Percentiles rank a stretch among this genome's conserved stretches.
phyloP scores from a whole-genome alignment of 768 basidiomycete species.

The Lentinula sp. region DNA sequence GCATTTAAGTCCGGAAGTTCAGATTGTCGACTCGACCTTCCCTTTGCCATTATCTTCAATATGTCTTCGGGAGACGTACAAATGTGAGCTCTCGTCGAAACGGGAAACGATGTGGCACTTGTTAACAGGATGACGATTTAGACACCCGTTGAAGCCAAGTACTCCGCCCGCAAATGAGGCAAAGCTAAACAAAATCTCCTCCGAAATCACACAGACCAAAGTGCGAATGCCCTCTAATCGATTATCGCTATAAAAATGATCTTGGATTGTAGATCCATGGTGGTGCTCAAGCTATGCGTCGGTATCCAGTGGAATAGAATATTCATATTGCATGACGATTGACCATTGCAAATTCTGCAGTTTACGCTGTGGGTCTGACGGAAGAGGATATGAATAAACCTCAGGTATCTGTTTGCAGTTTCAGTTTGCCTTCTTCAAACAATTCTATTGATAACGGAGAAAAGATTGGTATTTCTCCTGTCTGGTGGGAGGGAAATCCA shows the following conservation, averaged over 20 bases:
- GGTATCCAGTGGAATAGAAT: constrained; percentile 17
- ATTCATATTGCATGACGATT: background rate
- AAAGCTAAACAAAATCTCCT: constrained; percentile 70
- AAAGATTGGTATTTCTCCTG: constrained; percentile 81
- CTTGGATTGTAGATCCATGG: constrained; percentile 42
- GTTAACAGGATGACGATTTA: constrained; percentile 12
- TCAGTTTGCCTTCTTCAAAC: background rate
- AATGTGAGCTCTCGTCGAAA: background rate
- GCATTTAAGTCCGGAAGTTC: background rate
- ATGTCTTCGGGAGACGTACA: constrained; percentile 8
- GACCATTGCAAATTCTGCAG: constrained; percentile 23
- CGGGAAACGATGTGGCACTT: background rate
- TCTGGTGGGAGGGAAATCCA: constrained; percentile 94
- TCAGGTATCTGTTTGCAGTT: constrained; percentile 40
- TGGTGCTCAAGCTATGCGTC: constrained; percentile 84
- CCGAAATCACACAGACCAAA: constrained; percentile 73
- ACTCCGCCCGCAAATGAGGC: constrained; percentile 16
- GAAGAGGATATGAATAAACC: constrained; percentile 83
- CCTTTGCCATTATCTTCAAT: background rate
- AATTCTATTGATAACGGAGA: background rate
- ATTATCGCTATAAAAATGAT: background rate
- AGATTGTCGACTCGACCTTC: background rate
- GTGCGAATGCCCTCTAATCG: constrained; percentile 22
- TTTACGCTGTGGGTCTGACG: constrained; percentile 72
- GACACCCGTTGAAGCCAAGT: constrained; percentile 33